Conservation (phyloP, 2,329 filamentous ascomycete genomes). For the Hymenoscyphus occultus region DNA sequence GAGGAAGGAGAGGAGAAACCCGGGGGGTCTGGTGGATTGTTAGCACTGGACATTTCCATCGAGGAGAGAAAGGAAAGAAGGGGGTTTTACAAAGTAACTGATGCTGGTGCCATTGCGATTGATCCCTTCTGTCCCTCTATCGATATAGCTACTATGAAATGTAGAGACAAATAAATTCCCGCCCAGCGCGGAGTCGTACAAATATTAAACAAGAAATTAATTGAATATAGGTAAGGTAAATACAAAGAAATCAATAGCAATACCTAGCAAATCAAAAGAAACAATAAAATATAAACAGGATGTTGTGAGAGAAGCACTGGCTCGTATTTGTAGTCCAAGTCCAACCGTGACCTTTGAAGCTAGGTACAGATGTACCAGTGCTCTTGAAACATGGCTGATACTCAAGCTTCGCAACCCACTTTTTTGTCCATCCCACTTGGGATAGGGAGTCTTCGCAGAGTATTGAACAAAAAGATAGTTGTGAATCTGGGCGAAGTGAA, state of each 20-base stretch:
- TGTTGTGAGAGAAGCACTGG: neutral
- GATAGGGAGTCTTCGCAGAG: neutral
- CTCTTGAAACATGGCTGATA: conserved; percentile 5
- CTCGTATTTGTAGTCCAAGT: neutral
- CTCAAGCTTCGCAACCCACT: neutral
- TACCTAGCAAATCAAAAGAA: neutral
- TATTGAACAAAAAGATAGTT: neutral
- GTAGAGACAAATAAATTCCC: neutral
- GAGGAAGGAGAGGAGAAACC: conserved; percentile 30
- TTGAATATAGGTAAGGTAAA: neutral
- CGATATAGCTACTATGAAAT: too few relatives aligned
- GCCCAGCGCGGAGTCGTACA: neutral
- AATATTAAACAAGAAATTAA: neutral
- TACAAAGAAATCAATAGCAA: neutral
- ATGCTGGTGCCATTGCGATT: neutral
- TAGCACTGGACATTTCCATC: neutral
- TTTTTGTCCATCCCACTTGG: neutral
- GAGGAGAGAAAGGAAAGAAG: neutral
- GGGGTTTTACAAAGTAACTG: neutral
- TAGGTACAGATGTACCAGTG: neutral
- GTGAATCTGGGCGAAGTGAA: neutral
- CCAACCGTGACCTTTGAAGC: neutral
- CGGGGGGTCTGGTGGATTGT: conserved; percentile 18
- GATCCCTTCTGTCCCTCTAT: neutral
- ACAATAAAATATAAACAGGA: neutral